Conservation (phyloP, 345 rosid species). For the Eutrema yunnanense region DNA sequence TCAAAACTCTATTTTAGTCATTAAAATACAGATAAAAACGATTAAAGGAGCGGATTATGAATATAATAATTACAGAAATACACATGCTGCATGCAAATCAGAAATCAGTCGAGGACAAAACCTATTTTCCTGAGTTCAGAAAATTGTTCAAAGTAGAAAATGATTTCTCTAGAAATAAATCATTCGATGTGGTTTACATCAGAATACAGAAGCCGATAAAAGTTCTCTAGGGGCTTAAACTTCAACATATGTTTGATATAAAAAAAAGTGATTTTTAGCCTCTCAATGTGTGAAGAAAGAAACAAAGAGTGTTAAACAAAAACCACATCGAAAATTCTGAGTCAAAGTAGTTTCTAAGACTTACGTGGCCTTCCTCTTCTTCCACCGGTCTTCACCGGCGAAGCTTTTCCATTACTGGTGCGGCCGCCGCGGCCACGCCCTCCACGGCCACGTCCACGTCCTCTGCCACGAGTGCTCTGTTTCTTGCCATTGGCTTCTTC, state of each 20-base stretch:
- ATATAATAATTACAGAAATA: neutral
- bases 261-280: neutral
- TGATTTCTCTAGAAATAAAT: constrained; percentile 13
- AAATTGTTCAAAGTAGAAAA: neutral
- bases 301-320: constrained; percentile 10
- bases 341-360: constrained; percentile 31
- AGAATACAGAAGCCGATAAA: constrained; percentile 16
- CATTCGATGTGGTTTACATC: constrained; percentile 29
- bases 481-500: constrained; percentile 51
- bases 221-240: neutral
- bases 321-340: constrained; percentile 18
- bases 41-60: neutral
- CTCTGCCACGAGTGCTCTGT: constrained; percentile 45
- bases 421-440: constrained; percentile 44
- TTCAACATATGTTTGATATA: constrained; percentile 12
- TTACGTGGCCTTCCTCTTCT: constrained; percentile 80
- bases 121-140: neutral
- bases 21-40: neutral
- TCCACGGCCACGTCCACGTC: constrained; percentile 52
- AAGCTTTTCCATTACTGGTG: constrained; percentile 33
- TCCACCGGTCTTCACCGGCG: constrained; percentile 45
- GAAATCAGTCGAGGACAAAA: neutral
- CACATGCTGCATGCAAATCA: neutral
- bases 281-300: constrained; percentile 13
- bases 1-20: neutral